Base-by-base conservation (phyloP, 306 rosid species). In the Bauhinia variegata region DNA sequence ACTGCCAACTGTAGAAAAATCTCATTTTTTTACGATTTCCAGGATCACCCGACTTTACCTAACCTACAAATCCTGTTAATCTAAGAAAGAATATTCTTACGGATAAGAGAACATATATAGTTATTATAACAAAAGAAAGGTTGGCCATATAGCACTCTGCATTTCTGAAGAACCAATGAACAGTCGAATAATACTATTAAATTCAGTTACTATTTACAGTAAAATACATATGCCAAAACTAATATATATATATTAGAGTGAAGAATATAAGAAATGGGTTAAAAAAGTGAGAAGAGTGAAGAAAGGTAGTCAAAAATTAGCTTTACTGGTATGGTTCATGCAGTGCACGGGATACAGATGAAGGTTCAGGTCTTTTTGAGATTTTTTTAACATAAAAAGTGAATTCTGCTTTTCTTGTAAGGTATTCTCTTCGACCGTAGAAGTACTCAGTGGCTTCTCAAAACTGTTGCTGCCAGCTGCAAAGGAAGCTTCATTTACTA, bases 301-400 rank as follows among this genome's bases (percentile, higher is more conserved):
- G 64, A 73, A 68, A 68, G 60, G 62, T 53, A 54, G 73, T 63
- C 62, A 52, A 60, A 72, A 68, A 52, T 8, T 50, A 54, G 59
- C 67, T 72, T 73, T 77, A 46, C n/a, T 46, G 65, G 28, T 74
- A 38, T 62, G 71, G 65, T 64, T 73, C 70, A 70, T 72, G 78
- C 72, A 72, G 31, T 50, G 42, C 31, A 70, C 28, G 39, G 13
- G 63, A 74, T 63, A 12, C 60, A 65, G 42, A 59, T 10, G 28
- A 23, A 23, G 28, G 65, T 67, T 73, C 52, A 53, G 75, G 68
- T 33, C 23, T 44, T 68, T 71, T 65, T 6, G 4, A 17, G 52
- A 16, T 44, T 52, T 49, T 52, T 49, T 54, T 13, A 6, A 56
- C 30, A 47, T 11, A 58, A 48, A 71, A 78, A 57, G 68, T 67